Evolutionary conservation across 257 asterid species (phyloP).

Genomic region (Solanum sejunctum): DNA sequence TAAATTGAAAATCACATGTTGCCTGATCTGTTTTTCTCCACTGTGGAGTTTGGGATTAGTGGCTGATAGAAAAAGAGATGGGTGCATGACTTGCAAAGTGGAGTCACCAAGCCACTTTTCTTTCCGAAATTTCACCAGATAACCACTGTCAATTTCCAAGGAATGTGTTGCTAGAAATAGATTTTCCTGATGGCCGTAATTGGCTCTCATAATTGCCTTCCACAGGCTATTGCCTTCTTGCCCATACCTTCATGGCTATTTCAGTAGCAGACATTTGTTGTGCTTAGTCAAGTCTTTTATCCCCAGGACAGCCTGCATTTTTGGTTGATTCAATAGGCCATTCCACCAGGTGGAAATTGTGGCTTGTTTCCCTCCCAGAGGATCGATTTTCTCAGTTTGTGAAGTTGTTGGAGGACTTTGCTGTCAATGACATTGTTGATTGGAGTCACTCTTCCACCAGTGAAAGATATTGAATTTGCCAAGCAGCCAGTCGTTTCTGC

Average conservation of each 20-base stretch:
- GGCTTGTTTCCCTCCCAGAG: background rate
- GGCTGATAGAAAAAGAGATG: background rate
- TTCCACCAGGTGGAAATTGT: background rate
- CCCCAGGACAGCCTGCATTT: background rate
- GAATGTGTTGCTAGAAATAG: background rate
- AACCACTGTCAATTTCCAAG: background rate
- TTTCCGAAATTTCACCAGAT: background rate
- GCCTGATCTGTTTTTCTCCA: background rate
- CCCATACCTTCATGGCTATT: background rate
- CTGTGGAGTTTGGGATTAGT: background rate
- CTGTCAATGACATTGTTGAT: background rate
- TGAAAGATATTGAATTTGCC: background rate
- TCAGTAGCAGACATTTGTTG: background rate
- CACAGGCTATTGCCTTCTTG: background rate
- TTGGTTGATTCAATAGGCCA: background rate
- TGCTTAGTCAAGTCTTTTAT: background rate
- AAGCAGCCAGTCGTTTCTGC: background rate
- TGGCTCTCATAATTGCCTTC: background rate
- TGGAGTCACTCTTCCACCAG: background rate
- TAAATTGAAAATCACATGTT: background rate
- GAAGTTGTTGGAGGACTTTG: background rate
- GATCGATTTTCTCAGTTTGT: background rate
- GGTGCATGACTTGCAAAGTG: background rate
- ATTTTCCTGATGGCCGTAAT: background rate
- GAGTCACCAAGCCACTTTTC: background rate